Conservation (phyloP, 2,329 filamentous ascomycete genomes). For the Cladophialophora yegresii region DNA sequence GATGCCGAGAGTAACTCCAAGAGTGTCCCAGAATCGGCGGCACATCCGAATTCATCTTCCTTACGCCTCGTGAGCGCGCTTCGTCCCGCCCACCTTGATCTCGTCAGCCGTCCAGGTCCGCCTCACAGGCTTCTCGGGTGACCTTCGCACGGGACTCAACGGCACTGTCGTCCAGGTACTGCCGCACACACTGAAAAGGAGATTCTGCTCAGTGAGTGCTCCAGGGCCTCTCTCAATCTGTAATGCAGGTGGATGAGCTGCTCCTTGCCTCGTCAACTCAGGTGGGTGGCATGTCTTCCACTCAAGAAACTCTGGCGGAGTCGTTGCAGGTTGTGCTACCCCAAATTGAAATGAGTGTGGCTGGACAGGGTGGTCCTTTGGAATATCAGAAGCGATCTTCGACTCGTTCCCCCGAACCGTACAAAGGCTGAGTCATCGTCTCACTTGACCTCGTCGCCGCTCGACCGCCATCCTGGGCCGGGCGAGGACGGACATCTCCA, state of each 20-base stretch:
- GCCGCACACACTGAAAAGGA: conserved; percentile 1
- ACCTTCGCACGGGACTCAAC: not conserved
- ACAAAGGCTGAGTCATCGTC: not conserved
- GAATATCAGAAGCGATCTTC: not conserved
- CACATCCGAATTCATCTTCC: not conserved
- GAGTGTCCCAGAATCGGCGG: not conserved
- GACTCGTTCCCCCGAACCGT: not conserved
- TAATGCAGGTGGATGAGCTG: not conserved
- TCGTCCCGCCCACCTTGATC: not conserved
- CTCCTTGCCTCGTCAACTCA: not conserved
- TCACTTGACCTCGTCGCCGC: not conserved
- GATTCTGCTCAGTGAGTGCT: not conserved
- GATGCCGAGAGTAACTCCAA: not conserved
- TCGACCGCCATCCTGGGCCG: not conserved
- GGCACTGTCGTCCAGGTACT: conserved; percentile 1
- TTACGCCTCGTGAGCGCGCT: not conserved
- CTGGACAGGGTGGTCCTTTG: not conserved
- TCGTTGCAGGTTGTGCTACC: not conserved
- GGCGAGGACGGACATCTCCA: not conserved
- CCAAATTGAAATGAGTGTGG: not conserved
- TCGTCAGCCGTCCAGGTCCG: conserved; percentile 8
- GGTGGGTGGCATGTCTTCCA: too few species aligned
- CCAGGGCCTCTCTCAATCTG: not conserved
- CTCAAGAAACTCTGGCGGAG: not conserved
- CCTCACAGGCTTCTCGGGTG: not conserved